phyloP scores from a whole-genome alignment of 768 basidiomycete species.

The Xerocomellus amylosporus region DNA sequence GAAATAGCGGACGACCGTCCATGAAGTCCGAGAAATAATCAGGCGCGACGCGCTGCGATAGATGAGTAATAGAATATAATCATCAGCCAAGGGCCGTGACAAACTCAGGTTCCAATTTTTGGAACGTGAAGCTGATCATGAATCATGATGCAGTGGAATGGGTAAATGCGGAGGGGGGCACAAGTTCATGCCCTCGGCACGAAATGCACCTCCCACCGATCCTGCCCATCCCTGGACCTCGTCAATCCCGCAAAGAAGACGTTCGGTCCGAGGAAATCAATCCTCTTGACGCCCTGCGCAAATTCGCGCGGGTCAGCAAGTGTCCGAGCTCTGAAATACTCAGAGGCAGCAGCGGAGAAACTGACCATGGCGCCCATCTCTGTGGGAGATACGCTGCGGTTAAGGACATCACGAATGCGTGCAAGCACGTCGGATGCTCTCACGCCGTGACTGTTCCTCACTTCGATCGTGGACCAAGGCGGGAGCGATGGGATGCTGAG shows the following conservation, averaged over 20 bases:
- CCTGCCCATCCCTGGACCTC: slow-evolving; percentile 24
- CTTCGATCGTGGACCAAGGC: slow-evolving; percentile 30
- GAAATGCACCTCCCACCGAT: slow-evolving; percentile 32
- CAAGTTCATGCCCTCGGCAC: slow-evolving; percentile 13
- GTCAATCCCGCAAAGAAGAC: slow-evolving; percentile 32
- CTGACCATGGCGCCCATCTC: slow-evolving; percentile 29
- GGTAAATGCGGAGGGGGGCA: neutral
- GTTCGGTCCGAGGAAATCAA: slow-evolving; percentile 37
- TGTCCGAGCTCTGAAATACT: slow-evolving; percentile 30
- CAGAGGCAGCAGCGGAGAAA: slow-evolving; percentile 21
- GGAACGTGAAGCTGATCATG: slow-evolving; percentile 13
- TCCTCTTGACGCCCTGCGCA: slow-evolving; percentile 39
- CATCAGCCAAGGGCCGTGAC: slow-evolving; percentile 1
- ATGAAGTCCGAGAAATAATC: slow-evolving; percentile 8
- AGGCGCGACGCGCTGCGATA: slow-evolving; percentile 2
- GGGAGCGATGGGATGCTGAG: slow-evolving; percentile 25
- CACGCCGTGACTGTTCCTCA: slow-evolving; percentile 26
- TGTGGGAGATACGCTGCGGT: slow-evolving; percentile 22
- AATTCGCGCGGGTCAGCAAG: slow-evolving; percentile 34
- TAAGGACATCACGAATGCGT: slow-evolving; percentile 27
- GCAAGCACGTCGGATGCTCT: slow-evolving; percentile 29
- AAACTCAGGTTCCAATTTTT: slow-evolving; percentile 10
- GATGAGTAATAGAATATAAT: slow-evolving; percentile 18
- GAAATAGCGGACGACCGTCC: slow-evolving; percentile 14
- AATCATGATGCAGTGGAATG: slow-evolving; percentile 1